A percentile compares a stretch with the other conserved stretches of the same genome.
Conservation (phyloP, 2,329 filamentous ascomycete genomes). For the Verticillium dahliae region DNA sequence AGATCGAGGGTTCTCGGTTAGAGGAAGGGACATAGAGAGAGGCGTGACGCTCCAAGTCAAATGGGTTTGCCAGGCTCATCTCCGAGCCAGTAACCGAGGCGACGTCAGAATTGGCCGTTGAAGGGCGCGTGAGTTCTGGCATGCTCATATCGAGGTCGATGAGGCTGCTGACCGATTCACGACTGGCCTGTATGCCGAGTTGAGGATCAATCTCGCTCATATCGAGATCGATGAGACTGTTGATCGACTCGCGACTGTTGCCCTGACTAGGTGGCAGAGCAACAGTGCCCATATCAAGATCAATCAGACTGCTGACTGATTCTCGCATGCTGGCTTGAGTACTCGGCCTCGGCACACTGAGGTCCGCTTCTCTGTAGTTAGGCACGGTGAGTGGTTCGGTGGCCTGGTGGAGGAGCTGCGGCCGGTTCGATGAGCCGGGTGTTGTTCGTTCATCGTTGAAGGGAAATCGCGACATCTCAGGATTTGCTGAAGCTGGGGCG, state of each 20-base stretch:
- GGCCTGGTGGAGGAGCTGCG: constrained; percentile 40
- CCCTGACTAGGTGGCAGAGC: constrained; percentile 13
- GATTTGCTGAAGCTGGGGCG: constrained; percentile 44
- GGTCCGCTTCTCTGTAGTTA: constrained; percentile 22
- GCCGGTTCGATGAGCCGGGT: constrained; percentile 29
- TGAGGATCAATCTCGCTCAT: constrained; percentile 18
- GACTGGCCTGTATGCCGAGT: constrained; percentile 29
- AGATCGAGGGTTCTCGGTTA: constrained; percentile 51
- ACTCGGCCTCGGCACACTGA: constrained; percentile 26
- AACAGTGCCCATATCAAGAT: constrained; percentile 18
- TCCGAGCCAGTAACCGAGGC: constrained; percentile 51
- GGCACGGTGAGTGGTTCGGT: constrained; percentile 34
- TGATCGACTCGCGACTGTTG: constrained; percentile 29
- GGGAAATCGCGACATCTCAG: constrained; percentile 45
- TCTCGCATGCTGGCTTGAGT: constrained; percentile 27
- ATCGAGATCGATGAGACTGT: constrained; percentile 29
- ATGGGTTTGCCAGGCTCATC: constrained; percentile 48
- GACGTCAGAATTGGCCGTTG: constrained; percentile 54
- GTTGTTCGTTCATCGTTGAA: constrained; percentile 27
- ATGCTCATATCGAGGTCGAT: constrained; percentile 51
- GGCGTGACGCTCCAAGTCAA: constrained; percentile 57
- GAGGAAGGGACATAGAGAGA: constrained; percentile 42
- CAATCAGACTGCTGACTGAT: constrained; percentile 28
- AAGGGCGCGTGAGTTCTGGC: constrained; percentile 46
- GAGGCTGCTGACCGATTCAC: constrained; percentile 30